Percentiles rank a stretch among this genome's conserved stretches.
Conservation (phyloP, 2,329 filamentous ascomycete genomes). For the Cercospora sp. region DNA sequence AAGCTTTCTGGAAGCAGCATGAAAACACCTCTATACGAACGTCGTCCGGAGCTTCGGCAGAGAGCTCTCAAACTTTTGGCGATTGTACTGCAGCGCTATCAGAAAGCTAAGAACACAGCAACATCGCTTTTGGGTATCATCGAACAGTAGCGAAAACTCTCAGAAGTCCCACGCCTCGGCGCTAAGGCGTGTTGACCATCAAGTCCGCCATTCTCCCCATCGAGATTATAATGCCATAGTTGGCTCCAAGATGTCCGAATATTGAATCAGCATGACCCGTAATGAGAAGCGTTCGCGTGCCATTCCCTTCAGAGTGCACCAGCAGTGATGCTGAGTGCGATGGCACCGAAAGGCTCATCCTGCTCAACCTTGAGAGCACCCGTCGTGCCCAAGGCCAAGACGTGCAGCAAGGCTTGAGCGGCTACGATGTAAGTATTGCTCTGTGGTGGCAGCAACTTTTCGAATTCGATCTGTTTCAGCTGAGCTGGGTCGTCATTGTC, state of each 20-base stretch:
- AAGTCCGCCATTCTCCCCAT: not conserved
- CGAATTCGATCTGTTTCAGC: slow-evolving; percentile 60
- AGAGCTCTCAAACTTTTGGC: not conserved
- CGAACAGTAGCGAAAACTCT: not conserved
- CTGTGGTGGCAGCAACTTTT: slow-evolving; percentile 63
- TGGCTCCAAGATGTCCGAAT: slow-evolving; percentile 9
- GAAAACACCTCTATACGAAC: not conserved
- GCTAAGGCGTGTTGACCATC: not conserved
- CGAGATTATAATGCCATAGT: not conserved
- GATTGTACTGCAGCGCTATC: not conserved
- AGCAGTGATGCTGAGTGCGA: slow-evolving; percentile 25
- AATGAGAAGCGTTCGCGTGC: not conserved
- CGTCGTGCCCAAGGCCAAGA: slow-evolving; percentile 63
- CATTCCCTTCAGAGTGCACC: not conserved
- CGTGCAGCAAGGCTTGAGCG: slow-evolving; percentile 74
- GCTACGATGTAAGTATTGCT: slow-evolving; percentile 61
- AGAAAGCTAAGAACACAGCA: not conserved
- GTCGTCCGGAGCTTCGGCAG: not conserved
- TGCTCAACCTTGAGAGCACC: slow-evolving; percentile 56
- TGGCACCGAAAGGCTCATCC: slow-evolving; percentile 44
- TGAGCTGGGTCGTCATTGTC: slow-evolving; percentile 28
- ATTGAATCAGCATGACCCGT: not conserved
- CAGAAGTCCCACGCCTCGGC: not conserved
- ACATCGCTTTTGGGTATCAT: not conserved
- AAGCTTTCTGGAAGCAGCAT: not conserved